These are phyloP conservation scores for Phoma sp. DNA, from an alignment of 2,329 filamentous ascomycete genomes.

Conservation along the genomic window DNA sequence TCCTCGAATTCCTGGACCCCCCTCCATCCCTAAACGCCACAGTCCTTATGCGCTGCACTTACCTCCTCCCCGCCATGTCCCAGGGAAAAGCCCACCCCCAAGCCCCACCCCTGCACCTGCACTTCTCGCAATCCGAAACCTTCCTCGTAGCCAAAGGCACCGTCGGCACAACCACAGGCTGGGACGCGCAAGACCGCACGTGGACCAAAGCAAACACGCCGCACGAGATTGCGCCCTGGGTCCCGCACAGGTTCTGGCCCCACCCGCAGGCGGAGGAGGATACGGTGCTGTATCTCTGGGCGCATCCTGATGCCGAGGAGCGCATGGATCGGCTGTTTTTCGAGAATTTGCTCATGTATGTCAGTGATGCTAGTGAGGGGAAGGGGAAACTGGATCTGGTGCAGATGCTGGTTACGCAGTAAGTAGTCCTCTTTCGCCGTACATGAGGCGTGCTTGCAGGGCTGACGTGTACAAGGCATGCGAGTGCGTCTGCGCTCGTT, in stretches of 20 bases:
- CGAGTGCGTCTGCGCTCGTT: constrained; percentile 21
- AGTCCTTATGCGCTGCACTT: constrained; percentile 24
- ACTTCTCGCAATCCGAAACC: constrained; percentile 25
- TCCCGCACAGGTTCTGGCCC: constrained; percentile 23
- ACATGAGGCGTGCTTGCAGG: neutral
- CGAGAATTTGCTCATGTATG: constrained; percentile 18
- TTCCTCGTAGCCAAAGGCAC: constrained; percentile 19
- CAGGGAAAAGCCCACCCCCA: constrained; percentile 20
- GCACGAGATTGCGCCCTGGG: constrained; percentile 19
- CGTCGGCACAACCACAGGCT: constrained; percentile 16
- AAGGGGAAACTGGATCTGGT: constrained; percentile 19
- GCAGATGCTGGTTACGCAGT: constrained; percentile 26
- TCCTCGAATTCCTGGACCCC: constrained; percentile 21
- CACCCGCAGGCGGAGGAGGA: constrained; percentile 11
- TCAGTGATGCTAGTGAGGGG: constrained; percentile 23
- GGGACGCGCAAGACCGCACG: constrained; percentile 7
- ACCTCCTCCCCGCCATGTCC: constrained; percentile 6
- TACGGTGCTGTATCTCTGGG: constrained; percentile 21
- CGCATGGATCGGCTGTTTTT: constrained; percentile 27
- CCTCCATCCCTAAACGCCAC: constrained; percentile 19
- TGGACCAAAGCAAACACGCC: constrained; percentile 5
- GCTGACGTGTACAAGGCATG: constrained; percentile 14
- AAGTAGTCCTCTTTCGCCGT: neutral
- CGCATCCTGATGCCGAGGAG: constrained; percentile 19
- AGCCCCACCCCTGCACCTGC: constrained; percentile 24